Evolutionary conservation across 2,329 filamentous ascomycete genomes (phyloP), one percentile per base, ranked within the genome.

Genomic region (Emericellopsis cladophorae): DNA sequence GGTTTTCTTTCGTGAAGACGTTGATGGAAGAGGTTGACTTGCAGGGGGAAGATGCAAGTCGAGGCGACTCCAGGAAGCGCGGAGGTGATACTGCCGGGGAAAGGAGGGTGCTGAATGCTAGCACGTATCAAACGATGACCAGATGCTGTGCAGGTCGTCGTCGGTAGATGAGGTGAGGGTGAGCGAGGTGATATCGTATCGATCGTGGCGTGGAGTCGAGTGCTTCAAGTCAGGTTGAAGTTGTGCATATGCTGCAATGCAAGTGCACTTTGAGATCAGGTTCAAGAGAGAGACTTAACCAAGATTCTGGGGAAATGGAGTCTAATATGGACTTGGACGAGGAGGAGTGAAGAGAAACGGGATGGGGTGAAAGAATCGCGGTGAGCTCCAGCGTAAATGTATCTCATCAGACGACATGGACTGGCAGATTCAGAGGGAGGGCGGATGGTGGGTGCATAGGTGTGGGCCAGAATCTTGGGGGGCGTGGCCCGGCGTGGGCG

Each of bases 61-160:
- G 5, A 21, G 18, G 18, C 18, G 18, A 21, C 18, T 3, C 18
- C 18, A 21, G 18, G 5, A 21, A 21, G 18, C 18, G 18, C 18
- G 5, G 18, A 21, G 18, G 18, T 21, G 18, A 21, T 21, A 5
- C 18, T 21, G 18, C 18, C 18, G 18, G 18, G 18, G 5, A 21
- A 5, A 21, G 18, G 5, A 21, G 18, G 18, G 18, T 21, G 18
- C 18, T 4, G 4, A 21, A 21, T 21, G 18, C 18, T 21, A 5
- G 18, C 18, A 21, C 18, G 18, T 21, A 21, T 21, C 18, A 21
- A 21, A 3, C 5, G 18, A 21, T 21, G 18, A 21, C 18, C 18
- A 21, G 18, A 21, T 3, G 18, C 3, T 21, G 29, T 31, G n/a
- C 23, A 39, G 37, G 44, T 40, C 40, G 43, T 48, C 43, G 35